A percentile compares a stretch with the other conserved stretches of the same genome.
These are phyloP conservation scores for Calocybe gambosa DNA, from an alignment of 1,284 basidiomycete species.

Conservation along the genomic window DNA sequence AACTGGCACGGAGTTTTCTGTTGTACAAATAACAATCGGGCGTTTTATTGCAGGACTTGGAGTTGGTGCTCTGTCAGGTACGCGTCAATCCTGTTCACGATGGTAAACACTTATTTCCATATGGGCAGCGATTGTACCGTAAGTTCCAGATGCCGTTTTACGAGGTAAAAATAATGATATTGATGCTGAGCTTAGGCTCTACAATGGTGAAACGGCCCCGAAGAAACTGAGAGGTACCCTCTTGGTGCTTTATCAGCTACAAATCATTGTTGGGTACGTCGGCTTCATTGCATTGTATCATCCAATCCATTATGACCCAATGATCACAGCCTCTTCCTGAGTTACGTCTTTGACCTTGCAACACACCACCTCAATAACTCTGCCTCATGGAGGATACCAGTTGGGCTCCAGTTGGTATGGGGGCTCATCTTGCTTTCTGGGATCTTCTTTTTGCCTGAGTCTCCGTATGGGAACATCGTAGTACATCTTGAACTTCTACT, in stretches of 20 bases:
- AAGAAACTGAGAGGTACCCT: constrained; percentile 70
- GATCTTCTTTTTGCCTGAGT: constrained; percentile 74
- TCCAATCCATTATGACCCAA: neutral
- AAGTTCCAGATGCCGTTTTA: constrained; percentile 14
- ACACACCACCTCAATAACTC: constrained; percentile 55
- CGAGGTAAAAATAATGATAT: neutral
- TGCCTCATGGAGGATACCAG: constrained; percentile 68
- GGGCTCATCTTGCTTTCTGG: constrained; percentile 63
- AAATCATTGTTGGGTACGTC: constrained; percentile 62
- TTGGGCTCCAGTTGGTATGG: constrained; percentile 65
- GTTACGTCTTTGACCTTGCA: constrained; percentile 67
- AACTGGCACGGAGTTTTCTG: constrained; percentile 53
- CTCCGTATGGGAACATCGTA: constrained; percentile 46
- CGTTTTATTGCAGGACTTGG: constrained; percentile 69
- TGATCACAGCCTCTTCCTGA: constrained; percentile 58
- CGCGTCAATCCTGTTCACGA: constrained; percentile 12
- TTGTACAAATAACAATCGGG: constrained; percentile 65
- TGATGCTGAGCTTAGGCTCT: constrained; percentile 32
- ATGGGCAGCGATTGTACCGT: constrained; percentile 61
- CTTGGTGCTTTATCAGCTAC: constrained; percentile 71
- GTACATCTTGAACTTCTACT: neutral
- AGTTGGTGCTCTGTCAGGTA: constrained; percentile 71
- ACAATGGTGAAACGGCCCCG: constrained; percentile 77
- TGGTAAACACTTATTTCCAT: neutral
- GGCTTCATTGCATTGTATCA: neutral